A percentile compares a stretch with the other conserved stretches of the same genome.
Conservation (phyloP, 2,329 filamentous ascomycete genomes). For the Talaromyces sp. region DNA sequence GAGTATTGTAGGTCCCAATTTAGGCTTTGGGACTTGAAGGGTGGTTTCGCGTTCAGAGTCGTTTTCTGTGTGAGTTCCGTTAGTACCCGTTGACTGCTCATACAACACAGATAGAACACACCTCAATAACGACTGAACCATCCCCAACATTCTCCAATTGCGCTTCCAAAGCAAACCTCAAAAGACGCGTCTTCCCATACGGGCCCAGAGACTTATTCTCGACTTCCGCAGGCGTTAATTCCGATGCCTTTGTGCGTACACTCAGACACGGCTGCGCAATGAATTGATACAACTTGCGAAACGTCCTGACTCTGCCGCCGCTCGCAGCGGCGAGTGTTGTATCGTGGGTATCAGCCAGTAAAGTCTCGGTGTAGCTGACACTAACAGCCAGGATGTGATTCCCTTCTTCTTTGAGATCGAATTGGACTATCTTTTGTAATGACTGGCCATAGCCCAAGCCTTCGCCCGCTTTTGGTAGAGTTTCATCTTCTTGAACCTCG, state of each 20-base stretch:
- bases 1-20: constrained; percentile 49
- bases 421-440: constrained; percentile 73
- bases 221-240: constrained; percentile 47
- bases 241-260: constrained; percentile 81
- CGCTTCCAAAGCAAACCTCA: constrained; percentile 75
- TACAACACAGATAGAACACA: constrained; percentile 23
- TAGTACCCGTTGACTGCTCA: constrained; percentile 6
- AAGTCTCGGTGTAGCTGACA: constrained; percentile 86
- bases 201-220: constrained; percentile 43
- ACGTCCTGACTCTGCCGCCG: constrained; percentile 68
- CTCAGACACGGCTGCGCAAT: constrained; percentile 84
- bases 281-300: constrained; percentile 95
- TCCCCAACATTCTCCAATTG: constrained; percentile 95
- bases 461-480: constrained; percentile 15
- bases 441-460: constrained; percentile 52
- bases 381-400: constrained; percentile 91
- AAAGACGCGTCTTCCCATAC: constrained; percentile 38
- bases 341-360: constrained; percentile 38
- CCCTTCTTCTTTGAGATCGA: constrained; percentile 89
- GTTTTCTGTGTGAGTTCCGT: constrained; percentile 34
- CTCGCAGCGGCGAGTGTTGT: constrained; percentile 33
- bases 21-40: constrained; percentile 50
- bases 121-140: constrained; percentile 71
- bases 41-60: constrained; percentile 46
- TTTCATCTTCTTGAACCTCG: constrained; percentile 29